Base-by-base conservation (phyloP, 306 rosid species). In the Rosa multiflora region DNA sequence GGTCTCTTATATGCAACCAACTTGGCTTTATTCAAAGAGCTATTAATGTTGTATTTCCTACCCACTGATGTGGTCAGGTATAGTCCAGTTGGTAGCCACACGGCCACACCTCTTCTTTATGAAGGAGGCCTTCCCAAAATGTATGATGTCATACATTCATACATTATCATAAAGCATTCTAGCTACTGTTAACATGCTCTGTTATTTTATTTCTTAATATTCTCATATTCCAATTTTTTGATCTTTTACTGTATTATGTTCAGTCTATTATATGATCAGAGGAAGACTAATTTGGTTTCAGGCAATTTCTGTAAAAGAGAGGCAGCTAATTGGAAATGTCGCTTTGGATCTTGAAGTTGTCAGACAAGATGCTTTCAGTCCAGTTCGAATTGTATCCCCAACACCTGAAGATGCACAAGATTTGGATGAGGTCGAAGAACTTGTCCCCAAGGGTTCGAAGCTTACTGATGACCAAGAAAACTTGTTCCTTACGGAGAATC, bases 261-360 rank as follows among this genome's bases (percentile, higher is more conserved):
- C 62, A 75, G 55, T 42, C 10, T 26, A 37, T 76, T 48, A 55
- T 51, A 67, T 76, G 62, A 84, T 74, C 59, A 69, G 80, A 76
- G 72, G 76, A 81, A 80, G 39, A 74, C 62, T 77, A 43, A 77
- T 82, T 42, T 83, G 78, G 75, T 88, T 89, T 84, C 92, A 95
- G 99, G 96, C 91, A 35, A 91, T 95, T 86, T 84, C 90, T 82
- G 29, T 84, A 76, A 93, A 93, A 88, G 99, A 92, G 84, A 91
- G 82, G 80, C 96, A 92, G 88, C 89, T 95, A 35, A 85, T 93
- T 20, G 89, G 91, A 74, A 87, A 84, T 86, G 89, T 89, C 64
- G 81, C 83, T 73, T 67, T 76, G 86, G 89, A 90, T 85, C 82
- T 91, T 76, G 97, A 87, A n/a, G 63, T 56, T 68, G 58, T 66